Base-by-base conservation (phyloP, 305 asterid species). In the Fraxinus platypoda region DNA sequence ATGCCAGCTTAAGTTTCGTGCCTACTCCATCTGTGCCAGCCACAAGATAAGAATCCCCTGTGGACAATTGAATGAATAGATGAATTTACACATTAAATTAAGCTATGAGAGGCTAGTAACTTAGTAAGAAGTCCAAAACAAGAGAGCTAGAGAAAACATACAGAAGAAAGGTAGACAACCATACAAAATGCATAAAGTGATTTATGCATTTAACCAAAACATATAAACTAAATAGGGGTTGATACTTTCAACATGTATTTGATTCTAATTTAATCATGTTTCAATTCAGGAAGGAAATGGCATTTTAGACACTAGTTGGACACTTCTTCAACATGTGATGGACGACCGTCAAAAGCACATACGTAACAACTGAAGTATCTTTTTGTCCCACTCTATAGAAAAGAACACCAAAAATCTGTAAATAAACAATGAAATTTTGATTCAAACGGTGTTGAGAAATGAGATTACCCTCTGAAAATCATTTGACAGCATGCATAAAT, bases 21-120 rank as follows among this genome's bases (percentile, higher is more conserved):
- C 98, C 98, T 66, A 95, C 98, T 52, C 99, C 98, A 87, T 95
- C 99, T 1, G 98, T 95, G 52, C 99, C 98, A 77, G 99, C 98
- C 59, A 95, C 99, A 21, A 95, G 93, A 86, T 94, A 94, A 12
- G 96, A 91, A 89, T 95, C 98, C 46, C 97, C 99, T 94, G 89
- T 17, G 76, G 80, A 54, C 49, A 21, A 74, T 76, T 64, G 68
- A 76, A 83, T 28, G 41, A 71, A 3, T 4, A 57, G n/a, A 43
- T 28, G 2, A 70, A 19, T 17, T 19, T 17, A 80, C 26, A 66
- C 37, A 26, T 66, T 34, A 66, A 8, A 26, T 26, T 11, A 26
- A 66, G 35, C 4, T 28, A 6, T 19, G 2, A 28, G 35, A 66
- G 35, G 4, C 3, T 26, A 11, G 19, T 66, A 11, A 26, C 43